Evolutionary conservation across 768 basidiomycete genomes (phyloP).

Genomic region (Collybia sp.): DNA sequence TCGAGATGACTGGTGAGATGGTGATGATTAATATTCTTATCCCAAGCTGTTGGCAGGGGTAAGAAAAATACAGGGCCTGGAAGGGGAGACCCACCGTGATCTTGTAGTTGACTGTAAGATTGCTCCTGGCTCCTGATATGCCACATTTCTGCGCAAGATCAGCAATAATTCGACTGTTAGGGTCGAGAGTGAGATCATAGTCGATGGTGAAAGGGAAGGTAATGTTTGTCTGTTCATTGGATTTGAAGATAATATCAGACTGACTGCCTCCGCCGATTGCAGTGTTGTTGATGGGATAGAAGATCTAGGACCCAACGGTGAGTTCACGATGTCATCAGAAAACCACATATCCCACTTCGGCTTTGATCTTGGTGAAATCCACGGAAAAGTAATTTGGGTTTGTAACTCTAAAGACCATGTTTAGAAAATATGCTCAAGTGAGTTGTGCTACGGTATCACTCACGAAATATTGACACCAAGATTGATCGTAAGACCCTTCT

Average conservation of each 20-base stretch:
- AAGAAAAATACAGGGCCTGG: background rate
- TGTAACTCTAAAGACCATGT: conserved; percentile 43
- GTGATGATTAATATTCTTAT: conserved; percentile 61
- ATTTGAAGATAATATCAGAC: conserved; percentile 39
- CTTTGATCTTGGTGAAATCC: conserved; percentile 57
- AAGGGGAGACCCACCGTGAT: conserved; percentile 45
- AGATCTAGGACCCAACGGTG: conserved; percentile 37
- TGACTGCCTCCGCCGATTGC: conserved; percentile 60
- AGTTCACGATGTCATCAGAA: background rate
- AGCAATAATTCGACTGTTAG: conserved; percentile 45
- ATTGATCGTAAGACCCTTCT: conserved; percentile 48
- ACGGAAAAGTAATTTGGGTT: conserved; percentile 84
- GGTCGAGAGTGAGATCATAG: conserved; percentile 53
- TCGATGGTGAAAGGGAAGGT: conserved; percentile 71
- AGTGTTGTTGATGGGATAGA: conserved; percentile 73
- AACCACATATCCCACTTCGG: conserved; percentile 34
- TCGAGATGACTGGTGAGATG: conserved; percentile 62
- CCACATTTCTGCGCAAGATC: conserved; percentile 67
- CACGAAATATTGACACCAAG: conserved; percentile 67
- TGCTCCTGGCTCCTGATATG: conserved; percentile 31
- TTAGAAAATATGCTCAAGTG: background rate
- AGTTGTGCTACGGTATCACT: conserved; percentile 13
- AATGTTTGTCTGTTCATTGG: conserved; percentile 57
- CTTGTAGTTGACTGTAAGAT: conserved; percentile 61
- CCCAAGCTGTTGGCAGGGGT: conserved; percentile 41